Evolutionary conservation across 2,329 filamentous ascomycete species (phyloP).

Genomic region (Escovopsis sp.): DNA sequence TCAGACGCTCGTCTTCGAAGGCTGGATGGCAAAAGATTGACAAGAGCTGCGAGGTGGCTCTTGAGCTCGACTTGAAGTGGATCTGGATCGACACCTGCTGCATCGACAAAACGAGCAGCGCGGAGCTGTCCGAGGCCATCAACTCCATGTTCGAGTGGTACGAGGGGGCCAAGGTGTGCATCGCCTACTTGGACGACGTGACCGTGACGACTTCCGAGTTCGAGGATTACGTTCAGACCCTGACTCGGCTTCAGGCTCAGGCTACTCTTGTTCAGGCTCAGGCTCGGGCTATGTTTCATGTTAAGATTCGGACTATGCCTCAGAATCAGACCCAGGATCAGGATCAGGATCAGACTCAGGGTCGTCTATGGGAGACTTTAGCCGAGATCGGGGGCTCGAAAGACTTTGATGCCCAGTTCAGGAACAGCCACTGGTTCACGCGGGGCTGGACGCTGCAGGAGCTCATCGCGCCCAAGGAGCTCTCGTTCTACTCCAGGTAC

Average conservation of each 20-base stretch:
- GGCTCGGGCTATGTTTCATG: no score
- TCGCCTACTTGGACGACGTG: constrained; percentile 14
- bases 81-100: constrained; percentile 20
- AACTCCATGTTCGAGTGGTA: constrained; percentile 22
- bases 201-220: no score
- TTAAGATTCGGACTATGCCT: no score
- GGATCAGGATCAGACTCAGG: no score
- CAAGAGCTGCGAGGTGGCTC: constrained; percentile 9
- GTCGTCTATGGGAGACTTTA: no score
- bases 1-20: no score
- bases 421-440: constrained; percentile 12
- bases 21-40: constrained; percentile 9
- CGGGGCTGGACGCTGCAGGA: constrained; percentile 18
- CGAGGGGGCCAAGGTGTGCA: constrained; percentile 12
- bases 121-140: constrained; percentile 18
- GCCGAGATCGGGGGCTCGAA: no score
- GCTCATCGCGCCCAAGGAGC: constrained; percentile 13
- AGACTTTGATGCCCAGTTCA: not conserved
- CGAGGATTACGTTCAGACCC: no score
- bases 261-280: no score
- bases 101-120: constrained; percentile 18
- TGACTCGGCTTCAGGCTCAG: no score
- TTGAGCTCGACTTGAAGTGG: constrained; percentile 9
- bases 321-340: no score
- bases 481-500: constrained; percentile 12